phyloP scores from a whole-genome alignment of 2,329 filamentous ascomycete species.

The Plenodomus biglobosus region DNA sequence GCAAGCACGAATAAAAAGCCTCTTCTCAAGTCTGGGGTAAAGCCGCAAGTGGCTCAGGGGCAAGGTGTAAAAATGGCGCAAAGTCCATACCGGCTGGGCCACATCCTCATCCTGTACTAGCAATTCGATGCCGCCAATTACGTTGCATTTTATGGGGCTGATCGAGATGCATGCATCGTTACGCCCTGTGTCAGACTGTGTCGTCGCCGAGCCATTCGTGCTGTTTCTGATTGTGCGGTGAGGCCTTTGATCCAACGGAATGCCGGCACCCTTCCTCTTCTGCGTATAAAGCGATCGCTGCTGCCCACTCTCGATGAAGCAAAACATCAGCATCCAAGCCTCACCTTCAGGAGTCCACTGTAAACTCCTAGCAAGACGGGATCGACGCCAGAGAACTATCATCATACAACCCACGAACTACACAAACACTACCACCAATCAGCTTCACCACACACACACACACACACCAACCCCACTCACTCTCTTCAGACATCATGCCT shows the following conservation, averaged over 20 bases:
- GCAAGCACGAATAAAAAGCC: constrained; percentile 19
- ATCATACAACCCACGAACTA: constrained; percentile 31
- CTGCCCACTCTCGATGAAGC: constrained; percentile 28
- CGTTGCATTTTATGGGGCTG: constrained; percentile 27
- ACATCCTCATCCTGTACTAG: constrained; percentile 25
- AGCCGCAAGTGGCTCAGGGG: constrained; percentile 11
- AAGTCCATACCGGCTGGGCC: constrained; percentile 20
- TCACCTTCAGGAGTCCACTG: constrained; percentile 24
- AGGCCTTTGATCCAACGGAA: constrained; percentile 22
- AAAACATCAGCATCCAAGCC: constrained; percentile 27
- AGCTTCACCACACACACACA: constrained; percentile 7
- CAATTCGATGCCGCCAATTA: constrained; percentile 30
- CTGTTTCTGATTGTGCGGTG: constrained; percentile 38
- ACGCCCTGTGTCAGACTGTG: constrained; percentile 28
- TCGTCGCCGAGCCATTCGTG: constrained; percentile 31
- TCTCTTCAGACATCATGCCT: constrained; percentile 40
- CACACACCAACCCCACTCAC: no score
- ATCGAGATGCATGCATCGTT: constrained; percentile 40
- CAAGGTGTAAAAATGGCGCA: constrained; percentile 25
- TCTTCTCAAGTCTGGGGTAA: constrained; percentile 20
- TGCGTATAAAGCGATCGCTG: constrained; percentile 36
- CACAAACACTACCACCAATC: constrained; percentile 22
- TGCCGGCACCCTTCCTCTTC: constrained; percentile 15
- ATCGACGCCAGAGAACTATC: constrained; percentile 38
- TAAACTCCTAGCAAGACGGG: constrained; percentile 24